Evolutionary conservation across 306 rosid species (phyloP).

Genomic region (Vigna angularis): DNA sequence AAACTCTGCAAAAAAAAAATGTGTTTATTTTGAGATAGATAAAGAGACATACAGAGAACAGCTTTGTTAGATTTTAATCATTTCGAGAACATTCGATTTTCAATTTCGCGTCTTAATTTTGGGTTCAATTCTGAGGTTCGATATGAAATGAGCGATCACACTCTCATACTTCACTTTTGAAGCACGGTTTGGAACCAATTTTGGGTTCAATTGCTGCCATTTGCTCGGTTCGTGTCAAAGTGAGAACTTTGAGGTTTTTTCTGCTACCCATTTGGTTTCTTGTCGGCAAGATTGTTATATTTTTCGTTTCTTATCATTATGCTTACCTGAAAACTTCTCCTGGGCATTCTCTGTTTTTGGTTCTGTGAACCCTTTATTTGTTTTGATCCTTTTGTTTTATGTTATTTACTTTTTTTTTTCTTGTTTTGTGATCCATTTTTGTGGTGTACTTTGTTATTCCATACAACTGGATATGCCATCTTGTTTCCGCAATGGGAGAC

Average conservation of each 20-base stretch:
- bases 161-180: not conserved
- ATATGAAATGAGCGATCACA: constrained; percentile 15
- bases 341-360: not conserved
- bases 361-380: constrained; percentile 4
- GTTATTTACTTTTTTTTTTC: not conserved
- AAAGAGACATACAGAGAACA: not conserved
- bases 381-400: not conserved
- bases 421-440: not conserved
- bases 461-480: not conserved
- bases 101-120: not conserved
- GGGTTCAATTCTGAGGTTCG: constrained; percentile 19
- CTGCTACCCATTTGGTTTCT: not conserved
- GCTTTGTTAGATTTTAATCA: not conserved
- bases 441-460: not conserved
- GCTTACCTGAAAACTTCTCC: not conserved
- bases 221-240: not conserved
- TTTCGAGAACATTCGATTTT: not conserved
- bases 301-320: not conserved
- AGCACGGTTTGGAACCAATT: constrained; percentile 6
- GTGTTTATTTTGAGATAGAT: not conserved
- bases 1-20: not conserved
- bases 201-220: constrained; percentile 12
- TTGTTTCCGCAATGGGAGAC: not conserved
- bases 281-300: not conserved
- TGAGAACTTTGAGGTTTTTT: not conserved